Evolutionary conservation across 225 moss, liverwort and hornwort genomes (phyloP), one percentile per base, ranked within the genome.

Genomic region (Sphagnum contortum): DNA sequence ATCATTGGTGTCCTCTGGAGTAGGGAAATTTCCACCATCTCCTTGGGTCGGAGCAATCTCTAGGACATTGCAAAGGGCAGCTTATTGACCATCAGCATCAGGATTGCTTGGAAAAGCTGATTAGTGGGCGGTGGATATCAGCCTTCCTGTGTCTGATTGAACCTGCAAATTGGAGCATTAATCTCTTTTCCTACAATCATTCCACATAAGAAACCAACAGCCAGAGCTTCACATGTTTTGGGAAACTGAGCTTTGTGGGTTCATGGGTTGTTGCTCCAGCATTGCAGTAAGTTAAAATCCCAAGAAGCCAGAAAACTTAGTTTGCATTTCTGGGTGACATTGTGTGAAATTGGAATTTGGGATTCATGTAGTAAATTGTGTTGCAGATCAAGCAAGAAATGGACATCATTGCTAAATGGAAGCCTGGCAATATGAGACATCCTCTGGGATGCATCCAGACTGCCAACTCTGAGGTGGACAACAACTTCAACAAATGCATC

Each of bases 141-240:
- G 76, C 74, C 65, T 87, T 96, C 74, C 90, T 92, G 58, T 96
- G 90, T 59, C 92, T 80, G 56, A 92, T 91, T 59, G 91, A 69
- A 52, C 89, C 94, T 94, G 85, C 65, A 71, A 1, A 6, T 5
- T 52, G 9, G 52, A 52, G 52, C 52, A 52, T 29, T 29, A 29
- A 29, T 29, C 29, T 29, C 0, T 29, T 29, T 29, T 29, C 29
- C 29, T 29, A 29, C 29, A 29, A 29, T 29, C 29, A 29, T 1
- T 29, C 29, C 29, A 29, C 29, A 29, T 29, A 29, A 29, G 29
- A 29, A 29, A 29, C 29, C 29, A 29, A 29, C 29, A 29, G 29
- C 29, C 29, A 29, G 29, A 29, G 29, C 29, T 29, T 29, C 29
- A 29, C 29, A 29, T 0, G 29, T 29, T 29, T 29, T 29, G 29